These are phyloP conservation scores for Zizania palustris DNA, from an alignment of 202 grass and related monocot species.

Conservation along the genomic window DNA sequence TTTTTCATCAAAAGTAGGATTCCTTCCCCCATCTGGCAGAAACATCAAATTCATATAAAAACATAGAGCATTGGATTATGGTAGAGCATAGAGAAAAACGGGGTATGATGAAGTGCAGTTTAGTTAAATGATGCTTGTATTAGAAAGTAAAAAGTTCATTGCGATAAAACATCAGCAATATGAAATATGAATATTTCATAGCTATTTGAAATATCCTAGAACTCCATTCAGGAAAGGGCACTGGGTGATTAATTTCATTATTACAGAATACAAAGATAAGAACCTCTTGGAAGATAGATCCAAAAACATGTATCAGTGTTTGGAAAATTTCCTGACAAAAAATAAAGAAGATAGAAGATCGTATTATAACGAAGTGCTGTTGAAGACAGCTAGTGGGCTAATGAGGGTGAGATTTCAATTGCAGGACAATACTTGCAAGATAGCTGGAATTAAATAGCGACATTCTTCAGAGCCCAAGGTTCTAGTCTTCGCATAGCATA, in stretches of 20 bases:
- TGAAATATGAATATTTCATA: not conserved
- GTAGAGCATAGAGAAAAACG: not conserved
- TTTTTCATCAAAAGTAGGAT: conserved; percentile 79
- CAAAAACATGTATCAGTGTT: not conserved
- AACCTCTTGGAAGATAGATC: conserved; percentile 10
- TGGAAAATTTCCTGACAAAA: conserved; percentile 4
- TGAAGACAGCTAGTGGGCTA: not conserved
- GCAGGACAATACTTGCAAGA: not conserved
- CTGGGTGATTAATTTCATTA: not conserved
- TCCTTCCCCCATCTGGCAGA: conserved; percentile 71
- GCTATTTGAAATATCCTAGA: not conserved
- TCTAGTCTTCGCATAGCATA: no score
- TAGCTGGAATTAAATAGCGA: not conserved
- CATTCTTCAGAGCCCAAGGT: no score
- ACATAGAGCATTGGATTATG: not conserved
- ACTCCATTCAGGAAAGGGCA: not conserved
- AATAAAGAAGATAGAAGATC: not conserved
- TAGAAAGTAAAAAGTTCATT: not conserved
- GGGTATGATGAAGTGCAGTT: not conserved
- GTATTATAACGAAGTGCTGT: not conserved
- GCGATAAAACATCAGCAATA: not conserved
- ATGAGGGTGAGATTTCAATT: not conserved
- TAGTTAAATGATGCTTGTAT: not conserved
- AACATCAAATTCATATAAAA: conserved; percentile 26
- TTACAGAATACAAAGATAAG: conserved; percentile 1